Evolutionary conservation across 306 rosid species (phyloP).

Genomic region (Rosa lucieae): DNA sequence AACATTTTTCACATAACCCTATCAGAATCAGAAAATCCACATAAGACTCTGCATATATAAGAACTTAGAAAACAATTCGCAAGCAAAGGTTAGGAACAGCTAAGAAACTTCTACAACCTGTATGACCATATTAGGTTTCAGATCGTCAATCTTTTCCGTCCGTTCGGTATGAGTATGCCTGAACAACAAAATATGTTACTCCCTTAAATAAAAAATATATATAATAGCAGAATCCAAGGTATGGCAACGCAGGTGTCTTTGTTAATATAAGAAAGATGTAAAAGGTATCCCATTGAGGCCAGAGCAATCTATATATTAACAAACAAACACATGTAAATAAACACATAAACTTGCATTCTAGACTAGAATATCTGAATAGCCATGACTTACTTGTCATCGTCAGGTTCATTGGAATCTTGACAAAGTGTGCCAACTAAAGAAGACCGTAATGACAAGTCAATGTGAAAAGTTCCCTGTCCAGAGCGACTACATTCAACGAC

Average conservation of each 20-base stretch:
- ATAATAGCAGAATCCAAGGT: not conserved
- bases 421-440: slow-evolving; percentile 30
- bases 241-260: not conserved
- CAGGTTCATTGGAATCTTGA: slow-evolving; percentile 34
- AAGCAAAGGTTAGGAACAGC: not conserved
- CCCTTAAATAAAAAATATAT: not conserved
- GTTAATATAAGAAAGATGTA: not conserved
- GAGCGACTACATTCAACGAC: slow-evolving; percentile 61
- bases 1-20: slow-evolving; percentile 87
- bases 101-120: slow-evolving; percentile 47
- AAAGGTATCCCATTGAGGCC: not conserved
- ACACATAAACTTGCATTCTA: not conserved
- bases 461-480: slow-evolving; percentile 56
- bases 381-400: slow-evolving; percentile 41
- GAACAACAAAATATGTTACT: slow-evolving; percentile 25
- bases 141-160: slow-evolving; percentile 64
- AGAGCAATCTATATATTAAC: not conserved
- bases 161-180: slow-evolving; percentile 39
- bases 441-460: slow-evolving; percentile 75
- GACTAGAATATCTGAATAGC: not conserved
- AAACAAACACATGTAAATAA: not conserved
- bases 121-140: slow-evolving; percentile 64
- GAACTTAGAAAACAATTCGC: not conserved
- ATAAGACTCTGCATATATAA: slow-evolving; percentile 3
- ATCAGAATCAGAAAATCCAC: slow-evolving; percentile 17